Evolutionary conservation across 805 yeast species (phyloP).

Genomic region (Sugiyamaella floridensis): DNA sequence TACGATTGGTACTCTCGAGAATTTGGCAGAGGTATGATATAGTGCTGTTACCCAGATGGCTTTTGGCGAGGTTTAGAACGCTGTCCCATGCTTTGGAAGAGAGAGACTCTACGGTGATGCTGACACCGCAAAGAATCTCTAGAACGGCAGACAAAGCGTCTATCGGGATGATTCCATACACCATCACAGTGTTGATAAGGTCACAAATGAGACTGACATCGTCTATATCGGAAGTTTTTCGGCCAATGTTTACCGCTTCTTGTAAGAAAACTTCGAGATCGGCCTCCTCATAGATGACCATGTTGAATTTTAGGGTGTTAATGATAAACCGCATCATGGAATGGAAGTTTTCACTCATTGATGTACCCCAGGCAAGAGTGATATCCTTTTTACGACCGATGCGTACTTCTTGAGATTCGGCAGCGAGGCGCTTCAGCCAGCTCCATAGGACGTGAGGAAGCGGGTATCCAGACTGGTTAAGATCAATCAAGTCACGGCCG

Average conservation of each 20-base stretch:
- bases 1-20: conserved; percentile 22
- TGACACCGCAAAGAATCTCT: conserved; percentile 42
- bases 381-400: conserved; percentile 23
- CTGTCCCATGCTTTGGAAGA: conserved; percentile 35
- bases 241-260: conserved; percentile 34
- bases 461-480: conserved; percentile 41
- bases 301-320: conserved; percentile 44
- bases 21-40: conserved; percentile 29
- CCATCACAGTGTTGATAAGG: conserved; percentile 39
- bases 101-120: conserved; percentile 34
- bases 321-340: conserved; percentile 34
- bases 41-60: conserved; percentile 35
- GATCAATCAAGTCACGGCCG: conserved; percentile 49
- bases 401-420: conserved; percentile 27
- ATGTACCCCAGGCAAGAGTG: conserved; percentile 26
- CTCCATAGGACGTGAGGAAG: conserved; percentile 33
- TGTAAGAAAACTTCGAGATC: conserved; percentile 33
- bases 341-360: conserved; percentile 26
- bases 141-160: conserved; percentile 34
- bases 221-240: conserved; percentile 33
- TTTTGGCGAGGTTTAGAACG: conserved; percentile 34
- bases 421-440: conserved; percentile 33
- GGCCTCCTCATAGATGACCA: conserved; percentile 38
- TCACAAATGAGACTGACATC: conserved; percentile 37
- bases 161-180: conserved; percentile 43